Base-by-base conservation (phyloP, 2,329 filamentous ascomycete genomes). In the Periglandula ipomoeae region DNA sequence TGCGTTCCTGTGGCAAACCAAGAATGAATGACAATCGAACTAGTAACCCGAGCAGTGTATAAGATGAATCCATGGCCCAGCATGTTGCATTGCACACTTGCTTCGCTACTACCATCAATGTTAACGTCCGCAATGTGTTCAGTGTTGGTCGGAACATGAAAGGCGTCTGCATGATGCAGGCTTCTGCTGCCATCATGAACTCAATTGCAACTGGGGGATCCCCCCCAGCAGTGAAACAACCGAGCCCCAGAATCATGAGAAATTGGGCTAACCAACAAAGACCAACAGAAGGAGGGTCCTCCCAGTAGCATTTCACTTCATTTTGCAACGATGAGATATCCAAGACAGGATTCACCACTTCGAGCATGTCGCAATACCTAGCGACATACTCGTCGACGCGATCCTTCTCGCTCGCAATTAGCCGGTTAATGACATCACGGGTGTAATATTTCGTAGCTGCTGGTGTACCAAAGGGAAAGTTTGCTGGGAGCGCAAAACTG, bases 401-500 rank as follows among this genome's bases (percentile, higher is more conserved):
- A 20, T 53, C 43, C 45, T 53, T 55, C 51, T 66, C 63, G 7
- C 50, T 53, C 2, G 60, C 57, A 10, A 66, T 50, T 13, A 67
- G 55, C 22, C 58, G 55, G n/a, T 56, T 58, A 3, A 66, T 59
- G 5, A 57, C 56, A 37, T 66, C 62, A 11, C 62, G 57, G 0
- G 62, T 45, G 45, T 54, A 60, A 52, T 65, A 66, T 47, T 65
- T 65, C 10, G 54, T 55, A 0, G 65, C 61, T 1, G 60, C 63
- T 5, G 62, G 63, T 0, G 63, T 66, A 6, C 65, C 64, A 52
- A 67, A 67, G n/a, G 65, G 65, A 40, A 66, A 67, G 52, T 66
- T 67, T 7, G 61, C 62, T 0, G 64, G 64, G 5, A 67, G 52
- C 10, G 59, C 60, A 44, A 66, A 65, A 52, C 63, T 65, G 44